Evolutionary conservation across 1,139 yeast species (phyloP).

Genomic region (Saccharomyces hybrid): DNA sequence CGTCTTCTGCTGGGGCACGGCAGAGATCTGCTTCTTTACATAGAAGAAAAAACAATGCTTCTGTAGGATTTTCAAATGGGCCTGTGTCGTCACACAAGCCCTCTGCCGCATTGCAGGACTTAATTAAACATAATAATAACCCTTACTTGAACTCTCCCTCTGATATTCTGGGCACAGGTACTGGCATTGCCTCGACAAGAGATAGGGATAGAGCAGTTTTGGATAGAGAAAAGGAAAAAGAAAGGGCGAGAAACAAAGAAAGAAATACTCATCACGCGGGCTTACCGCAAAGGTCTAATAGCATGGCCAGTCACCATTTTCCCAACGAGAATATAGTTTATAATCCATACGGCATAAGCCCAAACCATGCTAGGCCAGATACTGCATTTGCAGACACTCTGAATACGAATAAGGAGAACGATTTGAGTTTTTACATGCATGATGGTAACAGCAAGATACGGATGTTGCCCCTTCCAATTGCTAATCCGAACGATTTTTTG

Average conservation of each 20-base stretch:
- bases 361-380: slow-evolving; percentile 13
- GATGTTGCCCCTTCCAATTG: slow-evolving; percentile 55
- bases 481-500: slow-evolving; percentile 57
- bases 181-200: slow-evolving; percentile 24
- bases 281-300: slow-evolving; percentile 10
- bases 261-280: slow-evolving; percentile 10
- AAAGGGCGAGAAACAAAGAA: slow-evolving; percentile 1
- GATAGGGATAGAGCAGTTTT: slow-evolving; percentile 6
- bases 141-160: slow-evolving; percentile 3
- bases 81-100: slow-evolving; percentile 5
- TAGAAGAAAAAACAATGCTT: neutral
- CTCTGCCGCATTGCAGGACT: slow-evolving; percentile 4
- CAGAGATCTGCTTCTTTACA: neutral
- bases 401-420: slow-evolving; percentile 8
- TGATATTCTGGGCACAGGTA: slow-evolving; percentile 15
- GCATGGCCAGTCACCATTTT: slow-evolving; percentile 8
- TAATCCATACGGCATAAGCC: slow-evolving; percentile 31
- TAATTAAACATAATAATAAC: slow-evolving; percentile 4
- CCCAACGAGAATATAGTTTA: slow-evolving; percentile 21
- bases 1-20: slow-evolving; percentile 1
- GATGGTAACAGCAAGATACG: slow-evolving; percentile 38
- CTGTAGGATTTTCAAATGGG: slow-evolving; percentile 1
- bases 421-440: slow-evolving; percentile 26
- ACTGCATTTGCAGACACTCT: slow-evolving; percentile 10
- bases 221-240: neutral